Percentiles rank a stretch among this genome's conserved stretches.
These are phyloP conservation scores for Logfia minima DNA, from an alignment of 129 eudicot genomes.

Conservation along the genomic window DNA sequence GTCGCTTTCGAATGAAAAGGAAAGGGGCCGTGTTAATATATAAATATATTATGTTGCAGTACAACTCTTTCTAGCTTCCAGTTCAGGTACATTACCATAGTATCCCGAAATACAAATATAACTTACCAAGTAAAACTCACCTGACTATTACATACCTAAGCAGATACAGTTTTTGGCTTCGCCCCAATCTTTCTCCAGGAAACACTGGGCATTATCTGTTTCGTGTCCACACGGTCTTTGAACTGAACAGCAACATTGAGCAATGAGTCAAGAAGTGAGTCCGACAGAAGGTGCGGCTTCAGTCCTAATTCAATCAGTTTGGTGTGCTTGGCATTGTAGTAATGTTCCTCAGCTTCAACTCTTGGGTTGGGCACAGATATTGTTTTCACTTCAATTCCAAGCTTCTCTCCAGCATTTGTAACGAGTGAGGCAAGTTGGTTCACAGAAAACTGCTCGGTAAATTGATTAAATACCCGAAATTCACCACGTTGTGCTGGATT, in stretches of 20 bases:
- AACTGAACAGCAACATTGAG: conserved; percentile 74
- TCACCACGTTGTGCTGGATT: conserved; percentile 96
- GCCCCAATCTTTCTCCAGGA: conserved; percentile 94
- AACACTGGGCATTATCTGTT: conserved; percentile 98
- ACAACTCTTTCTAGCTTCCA: conserved; percentile 10
- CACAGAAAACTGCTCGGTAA: conserved; percentile 93
- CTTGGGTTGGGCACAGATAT: conserved; percentile 95
- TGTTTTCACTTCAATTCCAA: conserved; percentile 80
- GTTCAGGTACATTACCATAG: conserved; percentile 10
- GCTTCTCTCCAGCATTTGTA: conserved; percentile 85
- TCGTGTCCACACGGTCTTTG: conserved; percentile 76
- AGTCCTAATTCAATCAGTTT: conserved; percentile 89
- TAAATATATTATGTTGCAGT: conserved; percentile 10
- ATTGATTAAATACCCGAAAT: conserved; percentile 91
- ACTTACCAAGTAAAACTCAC: conserved; percentile 15
- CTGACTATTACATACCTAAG: conserved; percentile 40
- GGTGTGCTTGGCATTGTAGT: conserved; percentile 95
- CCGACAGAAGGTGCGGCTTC: conserved; percentile 87
- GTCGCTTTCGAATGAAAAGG: not conserved
- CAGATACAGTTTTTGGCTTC: conserved; percentile 90
- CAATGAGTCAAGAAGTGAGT: conserved; percentile 89
- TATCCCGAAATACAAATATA: conserved; percentile 13
- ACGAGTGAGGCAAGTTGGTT: conserved; percentile 89
- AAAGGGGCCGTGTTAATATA: not conserved
- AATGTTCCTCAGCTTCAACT: conserved; percentile 98